phyloP scores from a whole-genome alignment of 2,329 filamentous ascomycete genomes.

The Hymenoscyphus repandus region DNA sequence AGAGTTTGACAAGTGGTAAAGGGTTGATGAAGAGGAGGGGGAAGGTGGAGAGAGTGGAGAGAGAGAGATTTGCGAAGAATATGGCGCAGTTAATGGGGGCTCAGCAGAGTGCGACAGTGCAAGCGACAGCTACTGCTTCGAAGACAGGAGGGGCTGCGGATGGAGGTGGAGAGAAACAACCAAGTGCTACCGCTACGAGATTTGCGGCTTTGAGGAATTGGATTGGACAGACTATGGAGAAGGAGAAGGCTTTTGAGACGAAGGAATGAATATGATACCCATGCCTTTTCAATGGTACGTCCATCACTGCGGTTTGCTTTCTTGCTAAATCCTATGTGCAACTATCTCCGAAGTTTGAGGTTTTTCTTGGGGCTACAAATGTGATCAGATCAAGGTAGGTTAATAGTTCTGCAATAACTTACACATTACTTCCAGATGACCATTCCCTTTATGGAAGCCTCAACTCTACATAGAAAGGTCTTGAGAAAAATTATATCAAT shows the following conservation, averaged over 20 bases:
- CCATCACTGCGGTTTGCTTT: background rate
- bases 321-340: background rate
- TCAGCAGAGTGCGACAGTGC: background rate
- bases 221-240: conserved; percentile 84
- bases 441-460: too few relatives aligned
- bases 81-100: conserved; percentile 59
- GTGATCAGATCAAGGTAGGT: too few relatives aligned
- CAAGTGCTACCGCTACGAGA: conserved; percentile 47
- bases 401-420: too few relatives aligned
- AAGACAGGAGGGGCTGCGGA: conserved; percentile 1
- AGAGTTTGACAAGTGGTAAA: conserved; percentile 67
- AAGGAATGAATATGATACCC: conserved; percentile 10
- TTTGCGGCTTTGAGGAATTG: conserved; percentile 82
- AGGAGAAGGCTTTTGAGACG: conserved; percentile 66
- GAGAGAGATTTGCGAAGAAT: conserved; percentile 77
- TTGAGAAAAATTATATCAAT: background rate
- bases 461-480: too few relatives aligned
- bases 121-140: background rate
- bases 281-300: background rate
- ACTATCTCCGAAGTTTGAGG: too few relatives aligned
- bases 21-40: conserved; percentile 83
- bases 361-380: too few relatives aligned
- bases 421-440: too few relatives aligned
- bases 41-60: conserved; percentile 72
- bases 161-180: background rate